These are phyloP conservation scores for Scedosporium boydii DNA, from an alignment of 2,329 filamentous ascomycete genomes.

Conservation along the genomic window DNA sequence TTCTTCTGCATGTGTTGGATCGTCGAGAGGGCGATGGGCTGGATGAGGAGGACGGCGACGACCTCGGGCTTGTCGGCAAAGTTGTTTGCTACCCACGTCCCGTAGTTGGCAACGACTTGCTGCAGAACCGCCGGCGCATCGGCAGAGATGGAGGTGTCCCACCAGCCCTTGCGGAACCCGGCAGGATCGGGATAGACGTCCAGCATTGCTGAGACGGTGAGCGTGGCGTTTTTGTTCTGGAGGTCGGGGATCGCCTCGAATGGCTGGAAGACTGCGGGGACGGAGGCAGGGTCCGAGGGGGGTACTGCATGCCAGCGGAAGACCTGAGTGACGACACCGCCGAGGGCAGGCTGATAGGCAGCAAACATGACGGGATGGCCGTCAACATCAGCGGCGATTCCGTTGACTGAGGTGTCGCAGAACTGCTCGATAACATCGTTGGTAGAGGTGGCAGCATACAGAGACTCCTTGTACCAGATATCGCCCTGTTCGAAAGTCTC, in stretches of 20 bases:
- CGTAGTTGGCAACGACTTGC: conserved; percentile 13
- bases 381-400: conserved; percentile 6
- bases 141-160: conserved; percentile 12
- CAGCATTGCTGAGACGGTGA: conserved; percentile 3
- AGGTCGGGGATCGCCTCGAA: conserved; percentile 3
- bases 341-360: conserved; percentile 20
- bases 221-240: conserved; percentile 3
- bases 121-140: conserved; percentile 11
- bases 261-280: background rate
- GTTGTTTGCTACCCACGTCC: background rate
- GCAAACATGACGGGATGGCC: conserved; percentile 15
- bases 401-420: conserved; percentile 12
- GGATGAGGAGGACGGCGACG: conserved; percentile 21
- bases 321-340: conserved; percentile 16
- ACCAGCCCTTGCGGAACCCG: conserved; percentile 15
- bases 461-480: conserved; percentile 23
- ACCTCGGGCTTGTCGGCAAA: conserved; percentile 13
- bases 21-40: conserved; percentile 30
- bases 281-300: background rate
- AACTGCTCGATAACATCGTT: conserved; percentile 10
- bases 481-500: conserved; percentile 24
- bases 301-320: conserved; percentile 7
- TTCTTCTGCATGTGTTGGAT: conserved; percentile 23
- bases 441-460: background rate
- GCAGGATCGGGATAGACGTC: conserved; percentile 8